Base-by-base conservation (phyloP, 352 stramenopile genomes). In the Globisporangium orthogonon region DNA sequence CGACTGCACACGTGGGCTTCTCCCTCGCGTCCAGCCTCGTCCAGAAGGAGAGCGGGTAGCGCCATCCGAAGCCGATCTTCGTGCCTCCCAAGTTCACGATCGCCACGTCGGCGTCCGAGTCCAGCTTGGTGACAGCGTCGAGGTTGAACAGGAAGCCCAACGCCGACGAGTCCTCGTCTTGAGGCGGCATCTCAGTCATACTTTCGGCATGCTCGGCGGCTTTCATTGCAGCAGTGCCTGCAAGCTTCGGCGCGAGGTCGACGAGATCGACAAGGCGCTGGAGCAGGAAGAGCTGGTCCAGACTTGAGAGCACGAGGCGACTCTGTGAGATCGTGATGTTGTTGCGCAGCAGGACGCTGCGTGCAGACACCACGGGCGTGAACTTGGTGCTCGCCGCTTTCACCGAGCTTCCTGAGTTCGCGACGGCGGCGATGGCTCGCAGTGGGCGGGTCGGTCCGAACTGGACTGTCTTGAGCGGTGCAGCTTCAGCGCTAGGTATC, bases 21-120 rank as follows among this genome's bases (percentile, higher is more conserved):
- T 44, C 17, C 0, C 15, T 9, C 4, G 17, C 58, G 5, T 15
- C 23, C n/a, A 59, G 58, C n/a, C 59, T 35, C 23, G 29, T 47
- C 58, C 58, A 63, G 51, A 55, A 51, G 37, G 50, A 28, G 11
- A 63, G 33, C 11, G 58, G 33, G 46, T 63, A 63, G n/a, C 58
- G 58, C 58, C 58, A 63, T 15, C 58, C 58, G 54, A 63, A 63
- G 35, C 58, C 58, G n/a, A 63, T 51, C 45, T 9, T 55, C 43
- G 18, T 45, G 7, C 41, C 39, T 1, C 14, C 43, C 6, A 55
- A n/a, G 14, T 54, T 14, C 11, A 59, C 41, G 2, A 59, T 10
- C 23, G 43, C 43, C 33, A 50, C 9, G 7, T 53, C 43, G 13
- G 28, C 43, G 28, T 48, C 57, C 30, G 31, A 17, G 30, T 29